Percentiles rank a stretch among this genome's conserved stretches.
Conservation (phyloP, 2,329 filamentous ascomycete genomes). For the Trichoderma sp. region DNA sequence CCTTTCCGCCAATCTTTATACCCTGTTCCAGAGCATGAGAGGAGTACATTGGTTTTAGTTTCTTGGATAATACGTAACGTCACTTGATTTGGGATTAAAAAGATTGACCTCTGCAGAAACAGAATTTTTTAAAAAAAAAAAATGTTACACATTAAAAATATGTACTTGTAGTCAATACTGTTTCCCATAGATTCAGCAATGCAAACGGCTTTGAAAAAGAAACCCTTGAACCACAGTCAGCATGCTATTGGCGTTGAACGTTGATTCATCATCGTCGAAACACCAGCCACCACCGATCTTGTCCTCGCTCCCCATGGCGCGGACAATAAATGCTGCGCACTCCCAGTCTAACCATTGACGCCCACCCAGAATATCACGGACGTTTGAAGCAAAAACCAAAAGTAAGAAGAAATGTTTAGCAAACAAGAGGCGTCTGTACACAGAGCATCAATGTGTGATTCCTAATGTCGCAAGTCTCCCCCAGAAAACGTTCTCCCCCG, state of each 20-base stretch:
- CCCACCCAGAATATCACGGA: background rate
- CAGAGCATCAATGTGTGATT: background rate
- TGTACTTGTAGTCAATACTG: background rate
- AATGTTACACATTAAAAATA: constrained; percentile 4
- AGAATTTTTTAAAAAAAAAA: background rate
- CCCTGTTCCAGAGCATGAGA: constrained; percentile 13
- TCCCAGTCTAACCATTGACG: constrained; percentile 9
- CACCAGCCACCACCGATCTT: background rate
- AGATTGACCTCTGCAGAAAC: background rate
- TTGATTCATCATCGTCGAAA: background rate
- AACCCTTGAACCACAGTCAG: background rate
- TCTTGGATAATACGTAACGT: background rate
- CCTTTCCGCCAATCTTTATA: constrained; percentile 2
- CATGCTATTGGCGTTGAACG: background rate
- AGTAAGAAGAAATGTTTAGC: background rate
- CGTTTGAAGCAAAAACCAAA: background rate
- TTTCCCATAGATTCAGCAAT: background rate
- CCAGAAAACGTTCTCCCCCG: background rate
- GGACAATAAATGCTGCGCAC: background rate
- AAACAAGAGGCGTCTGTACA: background rate
- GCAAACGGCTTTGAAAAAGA: background rate
- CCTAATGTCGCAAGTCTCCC: background rate
- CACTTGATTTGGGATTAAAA: constrained; percentile 5
- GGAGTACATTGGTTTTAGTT: background rate
- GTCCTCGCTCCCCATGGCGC: background rate